phyloP scores from a whole-genome alignment of 116 monocot species.

The Iris pallida region DNA sequence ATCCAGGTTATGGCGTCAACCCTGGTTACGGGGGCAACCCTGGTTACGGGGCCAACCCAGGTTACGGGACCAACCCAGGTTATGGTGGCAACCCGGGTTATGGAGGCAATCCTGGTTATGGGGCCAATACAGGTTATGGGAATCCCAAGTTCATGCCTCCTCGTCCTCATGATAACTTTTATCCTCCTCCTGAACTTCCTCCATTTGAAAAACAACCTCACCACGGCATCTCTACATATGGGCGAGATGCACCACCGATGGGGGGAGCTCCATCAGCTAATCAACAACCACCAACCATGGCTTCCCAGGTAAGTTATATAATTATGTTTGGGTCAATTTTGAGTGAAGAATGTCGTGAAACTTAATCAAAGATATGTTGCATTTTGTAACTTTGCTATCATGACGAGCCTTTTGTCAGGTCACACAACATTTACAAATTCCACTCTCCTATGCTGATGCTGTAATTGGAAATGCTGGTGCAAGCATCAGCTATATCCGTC shows the following conservation, averaged over 20 bases:
- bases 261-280: slow-evolving; percentile 35
- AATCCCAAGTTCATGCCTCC: slow-evolving; percentile 71
- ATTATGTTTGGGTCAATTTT: background rate
- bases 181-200: slow-evolving; percentile 57
- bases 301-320: slow-evolving; percentile 49
- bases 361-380: background rate
- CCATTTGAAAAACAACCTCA: slow-evolving; percentile 63
- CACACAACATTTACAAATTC: slow-evolving; percentile 91
- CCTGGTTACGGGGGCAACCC: slow-evolving; percentile 1
- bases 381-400: background rate
- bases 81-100: slow-evolving; percentile 28
- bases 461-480: slow-evolving; percentile 88
- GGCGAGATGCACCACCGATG: slow-evolving; percentile 48
- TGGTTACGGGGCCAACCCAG: slow-evolving; percentile 33
- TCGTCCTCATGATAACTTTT: slow-evolving; percentile 61
- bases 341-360: background rate
- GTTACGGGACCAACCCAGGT: no score
- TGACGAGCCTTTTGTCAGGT: slow-evolving; percentile 30
- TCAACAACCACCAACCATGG: slow-evolving; percentile 31
- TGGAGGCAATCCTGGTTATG: slow-evolving; percentile 52
- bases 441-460: slow-evolving; percentile 94
- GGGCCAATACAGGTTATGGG: no score
- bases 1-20: no score
- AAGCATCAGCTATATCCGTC: slow-evolving; percentile 93
- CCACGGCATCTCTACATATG: slow-evolving; percentile 75